Evolutionary conservation across 345 rosid species (phyloP).

Genomic region (Salix arbutifolia): DNA sequence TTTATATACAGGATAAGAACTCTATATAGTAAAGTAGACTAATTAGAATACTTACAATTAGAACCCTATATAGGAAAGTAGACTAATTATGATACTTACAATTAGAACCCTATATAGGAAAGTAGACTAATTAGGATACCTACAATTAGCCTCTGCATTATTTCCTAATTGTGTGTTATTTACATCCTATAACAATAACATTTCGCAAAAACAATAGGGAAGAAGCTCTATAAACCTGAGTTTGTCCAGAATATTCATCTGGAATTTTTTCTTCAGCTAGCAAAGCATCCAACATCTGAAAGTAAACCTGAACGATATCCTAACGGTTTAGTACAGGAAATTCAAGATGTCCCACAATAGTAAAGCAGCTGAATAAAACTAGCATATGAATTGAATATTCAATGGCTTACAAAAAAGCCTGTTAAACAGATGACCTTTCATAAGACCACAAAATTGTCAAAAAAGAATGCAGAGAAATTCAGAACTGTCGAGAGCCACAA

Average conservation of each 20-base stretch:
- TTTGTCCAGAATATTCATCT: slow-evolving; percentile 50
- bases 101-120: no score
- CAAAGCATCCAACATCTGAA: slow-evolving; percentile 73
- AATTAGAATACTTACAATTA: no score
- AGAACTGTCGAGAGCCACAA: background rate
- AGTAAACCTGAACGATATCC: slow-evolving; percentile 56
- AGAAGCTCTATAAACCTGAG: slow-evolving; percentile 51
- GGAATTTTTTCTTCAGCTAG: slow-evolving; percentile 70
- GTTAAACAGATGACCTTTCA: background rate
- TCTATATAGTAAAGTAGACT: no score
- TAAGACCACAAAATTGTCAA: background rate
- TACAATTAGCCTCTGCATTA: no score
- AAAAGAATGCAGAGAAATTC: background rate
- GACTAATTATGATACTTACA: no score
- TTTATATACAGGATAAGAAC: no score
- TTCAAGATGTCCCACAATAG: background rate
- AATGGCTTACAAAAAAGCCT: background rate
- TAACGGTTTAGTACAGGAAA: background rate
- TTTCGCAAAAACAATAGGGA: background rate
- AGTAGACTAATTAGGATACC: no score
- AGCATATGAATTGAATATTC: background rate
- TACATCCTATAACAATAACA: no score
- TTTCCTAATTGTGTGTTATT: no score
- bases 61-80: no score
- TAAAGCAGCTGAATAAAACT: background rate